Evolutionary conservation across 106 monocot genomes (phyloP).

Genomic region (Phalaenopsis aphrodite): DNA sequence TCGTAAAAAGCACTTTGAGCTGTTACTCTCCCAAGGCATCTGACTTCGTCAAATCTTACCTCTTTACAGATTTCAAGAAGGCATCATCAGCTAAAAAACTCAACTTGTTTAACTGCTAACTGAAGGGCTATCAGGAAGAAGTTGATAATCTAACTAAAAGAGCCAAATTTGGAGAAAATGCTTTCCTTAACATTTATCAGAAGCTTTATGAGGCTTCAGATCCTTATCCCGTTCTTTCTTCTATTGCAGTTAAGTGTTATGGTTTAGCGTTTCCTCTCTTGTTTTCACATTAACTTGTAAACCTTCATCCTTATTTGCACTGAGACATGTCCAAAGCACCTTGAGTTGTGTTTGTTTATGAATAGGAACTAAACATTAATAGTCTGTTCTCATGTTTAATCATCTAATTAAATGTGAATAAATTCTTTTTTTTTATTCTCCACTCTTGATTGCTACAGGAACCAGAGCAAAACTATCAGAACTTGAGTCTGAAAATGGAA

Average conservation of each 20-base stretch:
- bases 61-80: slow-evolving; percentile 87
- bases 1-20: not conserved
- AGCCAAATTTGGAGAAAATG: slow-evolving; percentile 99
- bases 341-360: not conserved
- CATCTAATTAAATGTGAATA: not conserved
- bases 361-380: not conserved
- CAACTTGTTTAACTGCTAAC: slow-evolving; percentile 77
- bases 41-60: not conserved
- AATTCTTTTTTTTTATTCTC: not conserved
- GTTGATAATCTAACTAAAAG: slow-evolving; percentile 99
- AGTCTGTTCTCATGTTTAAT: not conserved
- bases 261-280: not conserved
- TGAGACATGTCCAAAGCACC: not conserved
- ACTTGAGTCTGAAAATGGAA: slow-evolving; percentile 81
- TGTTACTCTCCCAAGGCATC: not conserved
- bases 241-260: slow-evolving; percentile 58
- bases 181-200: slow-evolving; percentile 98
- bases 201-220: slow-evolving; percentile 99
- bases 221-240: slow-evolving; percentile 92
- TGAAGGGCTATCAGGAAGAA: slow-evolving; percentile 97
- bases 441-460: slow-evolving; percentile 36
- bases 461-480: slow-evolving; percentile 73
- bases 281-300: not conserved
- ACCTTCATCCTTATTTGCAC: not conserved
- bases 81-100: slow-evolving; percentile 87